Evolutionary conservation across 192 early-diverging fungal genomes (phyloP).

Genomic region (Umbelopsis vinacea): DNA sequence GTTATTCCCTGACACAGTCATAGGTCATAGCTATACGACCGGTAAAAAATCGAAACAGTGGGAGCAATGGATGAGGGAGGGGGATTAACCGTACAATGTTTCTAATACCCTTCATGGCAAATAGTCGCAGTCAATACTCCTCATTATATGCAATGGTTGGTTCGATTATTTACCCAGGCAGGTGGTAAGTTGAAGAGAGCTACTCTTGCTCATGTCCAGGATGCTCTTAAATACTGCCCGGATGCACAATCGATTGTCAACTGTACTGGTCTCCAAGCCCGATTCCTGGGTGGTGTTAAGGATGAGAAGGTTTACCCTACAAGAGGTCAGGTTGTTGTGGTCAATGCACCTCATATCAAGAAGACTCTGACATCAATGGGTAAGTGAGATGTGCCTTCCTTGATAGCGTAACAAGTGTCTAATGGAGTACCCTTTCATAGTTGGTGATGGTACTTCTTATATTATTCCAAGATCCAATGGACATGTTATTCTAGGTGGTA

Average conservation of each 20-base stretch:
- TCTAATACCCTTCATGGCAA: neutral
- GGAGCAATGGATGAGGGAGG: too few relatives aligned
- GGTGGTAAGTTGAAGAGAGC: conserved; percentile 54
- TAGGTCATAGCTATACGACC: conserved; percentile 68
- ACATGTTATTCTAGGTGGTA: conserved; percentile 32
- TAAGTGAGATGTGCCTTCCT: conserved; percentile 23
- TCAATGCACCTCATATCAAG: conserved; percentile 70
- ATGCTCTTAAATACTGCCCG: conserved; percentile 45
- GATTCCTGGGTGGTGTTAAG: conserved; percentile 69
- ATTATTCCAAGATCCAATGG: conserved; percentile 36
- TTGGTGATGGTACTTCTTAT: conserved; percentile 29
- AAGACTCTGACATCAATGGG: conserved; percentile 57
- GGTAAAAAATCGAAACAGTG: conserved; percentile 33
- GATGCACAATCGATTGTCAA: conserved; percentile 68
- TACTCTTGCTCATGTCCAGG: conserved; percentile 52
- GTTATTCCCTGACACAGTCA: conserved; percentile 55
- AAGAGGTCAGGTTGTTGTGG: conserved; percentile 82
- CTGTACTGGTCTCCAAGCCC: conserved; percentile 77
- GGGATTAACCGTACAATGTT: neutral
- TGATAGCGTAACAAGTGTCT: neutral
- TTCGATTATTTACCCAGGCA: conserved; percentile 45
- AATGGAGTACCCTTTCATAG: conserved; percentile 1
- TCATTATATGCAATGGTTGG: conserved; percentile 67
- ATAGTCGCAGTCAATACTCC: conserved; percentile 68
- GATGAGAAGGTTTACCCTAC: conserved; percentile 75